Base-by-base conservation (phyloP, 768 basidiomycete species). In the Termitomyces bulborhizus region DNA sequence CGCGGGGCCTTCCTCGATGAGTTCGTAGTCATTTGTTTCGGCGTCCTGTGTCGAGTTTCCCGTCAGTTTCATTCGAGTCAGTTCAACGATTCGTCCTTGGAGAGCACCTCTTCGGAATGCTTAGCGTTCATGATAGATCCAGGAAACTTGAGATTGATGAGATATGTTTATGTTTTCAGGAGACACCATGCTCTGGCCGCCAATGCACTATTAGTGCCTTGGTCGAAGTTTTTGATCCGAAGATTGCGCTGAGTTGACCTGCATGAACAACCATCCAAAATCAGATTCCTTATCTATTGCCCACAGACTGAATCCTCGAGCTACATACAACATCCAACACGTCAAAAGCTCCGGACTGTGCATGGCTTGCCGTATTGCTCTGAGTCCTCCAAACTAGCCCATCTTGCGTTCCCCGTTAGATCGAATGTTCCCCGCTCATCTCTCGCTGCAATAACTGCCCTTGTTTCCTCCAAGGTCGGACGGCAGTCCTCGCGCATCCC, bases 1-100 rank as follows among this genome's bases (percentile, higher is more conserved):
- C 5, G 71, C 71, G 11, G 75, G 72, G 7, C 76, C 75, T 59
- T 78, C 74, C 47, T 73, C 72, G 26, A 80, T 73, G 24, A 76
- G 55, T 57, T 76, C 68, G 48, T 69, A 71, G 45, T 60, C 56
- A n/a, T 66, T 64, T 29, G n/a, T 21, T 37, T 34, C 29, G n/a
- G 32, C 29, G 32, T 52, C 36, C 18, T 37, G 46, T 34, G 41
- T 56, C 34, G 42, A 45, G 31, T 44, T 43, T 32, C 50, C 34
- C 13, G 31, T 53, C 32, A 44, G 32, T 29, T 53, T 39, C 24
- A 26, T 45, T 16, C 24, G 7, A n/a, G 13, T 46, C 12, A 45
- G 29, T 21, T 45, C 15, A 27, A 26, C 36, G 36, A 49, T n/a
- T 8, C 32, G 15, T 49, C 48, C 48, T 26, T 37, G 15, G 5